phyloP scores from a whole-genome alignment of 441 rosid genomes.

The Populus hybrid region DNA sequence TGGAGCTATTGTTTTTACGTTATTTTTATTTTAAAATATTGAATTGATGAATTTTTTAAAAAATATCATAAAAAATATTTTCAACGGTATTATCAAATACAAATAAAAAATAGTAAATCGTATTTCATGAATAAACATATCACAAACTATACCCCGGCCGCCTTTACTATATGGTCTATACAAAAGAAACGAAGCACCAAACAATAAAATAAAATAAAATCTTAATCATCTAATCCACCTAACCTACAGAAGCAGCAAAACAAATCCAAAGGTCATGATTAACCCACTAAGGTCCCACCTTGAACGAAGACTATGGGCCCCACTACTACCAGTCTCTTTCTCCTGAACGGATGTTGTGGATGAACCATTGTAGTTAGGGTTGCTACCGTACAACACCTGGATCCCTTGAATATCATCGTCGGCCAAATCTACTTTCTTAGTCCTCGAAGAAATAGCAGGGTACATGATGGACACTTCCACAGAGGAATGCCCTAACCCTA shows the following conservation, averaged over 20 bases:
- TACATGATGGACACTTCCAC: conserved; percentile 72
- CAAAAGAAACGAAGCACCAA: not conserved
- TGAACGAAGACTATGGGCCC: not conserved
- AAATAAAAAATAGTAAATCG: not conserved
- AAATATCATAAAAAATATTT: too few relatives aligned
- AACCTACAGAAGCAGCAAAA: conserved; percentile 18
- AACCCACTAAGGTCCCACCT: conserved; percentile 22
- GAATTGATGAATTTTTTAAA: too few relatives aligned
- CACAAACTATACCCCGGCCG: not conserved
- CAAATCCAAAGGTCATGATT: conserved; percentile 40
- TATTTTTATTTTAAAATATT: too few relatives aligned
- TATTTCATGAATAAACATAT: not conserved
- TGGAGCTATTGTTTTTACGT: too few relatives aligned
- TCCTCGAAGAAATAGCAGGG: conserved; percentile 55
- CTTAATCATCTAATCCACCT: not conserved
- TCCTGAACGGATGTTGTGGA: conserved; percentile 27
- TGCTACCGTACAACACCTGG: conserved; percentile 60
- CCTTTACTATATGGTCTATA: not conserved
- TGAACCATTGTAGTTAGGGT: conserved; percentile 62
- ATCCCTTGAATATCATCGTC: conserved; percentile 69
- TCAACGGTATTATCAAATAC: not conserved
- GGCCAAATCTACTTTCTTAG: conserved; percentile 48
- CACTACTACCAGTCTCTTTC: conserved; percentile 40
- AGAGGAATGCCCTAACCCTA: conserved; percentile 79
- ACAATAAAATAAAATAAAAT: not conserved